Evolutionary conservation across 495 filamentous ascomycete genomes (phyloP), one percentile per base, ranked within the genome.

Genomic region (Penicillium lividum): DNA sequence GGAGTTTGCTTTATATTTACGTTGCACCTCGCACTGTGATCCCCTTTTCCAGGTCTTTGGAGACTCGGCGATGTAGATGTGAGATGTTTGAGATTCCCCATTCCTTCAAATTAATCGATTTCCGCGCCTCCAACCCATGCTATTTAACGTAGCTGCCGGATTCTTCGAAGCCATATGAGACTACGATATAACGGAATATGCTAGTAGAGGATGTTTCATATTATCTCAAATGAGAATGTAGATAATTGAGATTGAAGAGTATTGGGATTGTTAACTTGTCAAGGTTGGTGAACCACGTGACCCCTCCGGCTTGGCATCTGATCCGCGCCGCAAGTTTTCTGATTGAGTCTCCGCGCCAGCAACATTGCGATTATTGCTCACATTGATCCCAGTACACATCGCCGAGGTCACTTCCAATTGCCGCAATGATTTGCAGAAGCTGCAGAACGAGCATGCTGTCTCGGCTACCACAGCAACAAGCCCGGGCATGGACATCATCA

Each of bases 401-500:
- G 3, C 30, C 28, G 49, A 10, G 48, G 30, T 40, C 9, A 45
- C n/a, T 47, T 46, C 6, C 27, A 22, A 3, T 15, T 27, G 11
- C 8, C 45, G 36, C 51, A 48, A 81, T 81, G 77, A 79, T 80
- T 49, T 82, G 80, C 71, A 72, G 71, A 68, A 74, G 72, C 56
- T 82, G 80, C 65, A 71, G 75, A 36, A 72, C 72, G 25, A 71
- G 66, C 58, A 71, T 80, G 45, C 63, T 80, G 45, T 72, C 72
- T 40, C 75, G 74, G 53, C 62, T 76, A 8, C 71, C 64, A 27
- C 69, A 72, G 56, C 65, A 70, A 55, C 68, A 69, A 40, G 57
- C 67, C 29, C 51, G 69, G 51, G 56, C 64, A 49, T 68, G 63
- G 68, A 64, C 68, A 46, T 60, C 65, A 65, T 66, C 70, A 64